Evolutionary conservation across 371 early-diverging fungal species (phyloP), one percentile per base, ranked within the genome.

Genomic region (Mucor piriformis): DNA sequence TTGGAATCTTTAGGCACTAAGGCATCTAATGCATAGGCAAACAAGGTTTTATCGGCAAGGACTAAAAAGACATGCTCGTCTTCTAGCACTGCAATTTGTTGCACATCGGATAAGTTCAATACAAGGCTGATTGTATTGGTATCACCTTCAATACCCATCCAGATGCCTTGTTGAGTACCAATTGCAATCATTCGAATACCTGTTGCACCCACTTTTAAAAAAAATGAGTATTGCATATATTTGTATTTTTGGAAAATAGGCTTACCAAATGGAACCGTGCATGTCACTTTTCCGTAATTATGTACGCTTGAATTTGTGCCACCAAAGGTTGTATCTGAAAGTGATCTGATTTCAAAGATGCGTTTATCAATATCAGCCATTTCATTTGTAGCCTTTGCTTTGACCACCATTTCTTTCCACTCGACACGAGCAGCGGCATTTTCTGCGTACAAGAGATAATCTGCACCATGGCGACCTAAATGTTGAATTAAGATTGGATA

Each of bases 401-500:
- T 81, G 46, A 85, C 77, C 20, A 96, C 88, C 59, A 87, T 86
- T 56, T 93, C 91, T 55, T 88, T 80, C 96, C 96, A 96, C 35
- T 89, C 80, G 51, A 82, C 70, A 25, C 92, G 86, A 33, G 87
- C 88, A 0, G 88, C 85, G n/a, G 85, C 72, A 43, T 82, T 88
- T 16, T 83, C 80, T 5, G 92, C 91, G 54, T 88, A 84, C 38
- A 97, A 68, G 0, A 89, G 76, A 66, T 89, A 76, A 29, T 84
- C 65, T 15, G 81, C 85, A 12, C 92, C 92, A n/a, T 76, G 64
- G 6, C 91, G 83, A 15, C 96, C 95, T 12, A 95, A 76, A 50
- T 92, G 92, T 11, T 65, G 66, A 6, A 74, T 20, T 27, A 67
- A 16, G 12, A 76, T 48, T 24, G 75, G 66, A 25, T 48, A 61